These are phyloP conservation scores for Euphorbia schlechtendalii DNA, from an alignment of 441 rosid genomes.

Conservation along the genomic window DNA sequence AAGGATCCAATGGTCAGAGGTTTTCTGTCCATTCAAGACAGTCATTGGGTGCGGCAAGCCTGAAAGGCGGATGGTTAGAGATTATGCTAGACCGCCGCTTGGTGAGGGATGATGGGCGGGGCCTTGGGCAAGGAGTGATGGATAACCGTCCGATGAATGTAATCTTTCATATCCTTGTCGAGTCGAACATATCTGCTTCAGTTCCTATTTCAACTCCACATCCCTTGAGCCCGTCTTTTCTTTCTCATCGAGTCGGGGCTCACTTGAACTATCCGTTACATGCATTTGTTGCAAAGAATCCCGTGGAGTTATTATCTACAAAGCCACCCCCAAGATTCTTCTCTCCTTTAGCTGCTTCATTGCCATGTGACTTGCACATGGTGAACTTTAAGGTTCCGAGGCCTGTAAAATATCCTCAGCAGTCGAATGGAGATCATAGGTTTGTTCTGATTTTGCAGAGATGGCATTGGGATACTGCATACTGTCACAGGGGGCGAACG, in stretches of 20 bases:
- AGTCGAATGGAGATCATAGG: slow-evolving; percentile 45
- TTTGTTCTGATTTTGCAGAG: slow-evolving; percentile 66
- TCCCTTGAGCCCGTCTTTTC: slow-evolving; percentile 75
- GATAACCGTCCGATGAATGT: slow-evolving; percentile 85
- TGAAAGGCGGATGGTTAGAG: slow-evolving; percentile 81
- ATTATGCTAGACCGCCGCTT: slow-evolving; percentile 93
- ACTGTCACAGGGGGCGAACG: slow-evolving; percentile 48
- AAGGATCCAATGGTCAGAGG: slow-evolving; percentile 75
- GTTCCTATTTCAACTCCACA: slow-evolving; percentile 36
- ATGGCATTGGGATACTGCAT: slow-evolving; percentile 72
- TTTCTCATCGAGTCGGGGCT: slow-evolving; percentile 65
- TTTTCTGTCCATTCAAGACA: slow-evolving; percentile 86
- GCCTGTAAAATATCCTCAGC: slow-evolving; percentile 63
- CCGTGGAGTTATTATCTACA: slow-evolving; percentile 58
- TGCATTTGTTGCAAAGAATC: slow-evolving; percentile 66
- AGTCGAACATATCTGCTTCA: slow-evolving; percentile 50
- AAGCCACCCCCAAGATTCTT: slow-evolving; percentile 44
- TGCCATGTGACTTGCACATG: slow-evolving; percentile 87
- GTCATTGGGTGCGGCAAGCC: slow-evolving; percentile 78
- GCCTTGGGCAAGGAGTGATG: slow-evolving; percentile 97
- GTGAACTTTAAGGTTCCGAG: slow-evolving; percentile 82
- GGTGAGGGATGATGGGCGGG: slow-evolving; percentile 85
- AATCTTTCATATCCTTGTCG: slow-evolving; percentile 64
- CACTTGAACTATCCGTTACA: slow-evolving; percentile 82
- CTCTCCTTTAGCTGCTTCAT: slow-evolving; percentile 64